Conservation (phyloP, 192 early-diverging fungal species). For the Dimargaris xerosporica region DNA sequence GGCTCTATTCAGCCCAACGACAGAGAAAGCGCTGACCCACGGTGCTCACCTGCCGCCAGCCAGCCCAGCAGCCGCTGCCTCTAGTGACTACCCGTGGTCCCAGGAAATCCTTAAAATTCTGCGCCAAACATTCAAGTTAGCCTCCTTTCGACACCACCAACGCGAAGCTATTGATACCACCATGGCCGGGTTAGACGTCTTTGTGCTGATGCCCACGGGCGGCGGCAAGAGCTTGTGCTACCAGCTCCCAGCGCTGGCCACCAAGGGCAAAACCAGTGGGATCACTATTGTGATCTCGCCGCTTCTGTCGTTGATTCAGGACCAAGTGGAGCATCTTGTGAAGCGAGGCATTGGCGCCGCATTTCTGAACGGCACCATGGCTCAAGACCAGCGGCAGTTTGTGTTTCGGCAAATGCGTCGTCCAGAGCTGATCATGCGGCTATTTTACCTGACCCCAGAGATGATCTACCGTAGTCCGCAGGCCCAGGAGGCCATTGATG, state of each 20-base stretch:
- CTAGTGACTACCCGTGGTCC: constrained; percentile 54
- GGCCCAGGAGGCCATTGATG: constrained; percentile 35
- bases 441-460: constrained; percentile 85
- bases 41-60: background rate
- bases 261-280: constrained; percentile 42
- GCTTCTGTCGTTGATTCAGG: constrained; percentile 87
- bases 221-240: constrained; percentile 95
- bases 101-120: constrained; percentile 53
- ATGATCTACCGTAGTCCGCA: constrained; percentile 52
- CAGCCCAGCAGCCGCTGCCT: background rate
- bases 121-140: constrained; percentile 47
- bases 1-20: background rate
- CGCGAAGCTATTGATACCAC: constrained; percentile 79
- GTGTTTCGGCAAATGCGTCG: constrained; percentile 40
- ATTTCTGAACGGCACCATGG: constrained; percentile 43
- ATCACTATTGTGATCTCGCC: constrained; percentile 87
- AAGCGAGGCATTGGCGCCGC: constrained; percentile 42
- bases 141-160: constrained; percentile 72
- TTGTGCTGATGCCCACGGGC: constrained; percentile 98
- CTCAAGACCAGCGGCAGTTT: constrained; percentile 28
- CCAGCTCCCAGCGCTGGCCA: constrained; percentile 72
- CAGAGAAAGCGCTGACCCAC: background rate
- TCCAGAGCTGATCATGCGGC: constrained; percentile 29
- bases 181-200: constrained; percentile 62
- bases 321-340: constrained; percentile 72